phyloP scores from a whole-genome alignment of 2,329 filamentous ascomycete genomes.

The Venturia nashicola region DNA sequence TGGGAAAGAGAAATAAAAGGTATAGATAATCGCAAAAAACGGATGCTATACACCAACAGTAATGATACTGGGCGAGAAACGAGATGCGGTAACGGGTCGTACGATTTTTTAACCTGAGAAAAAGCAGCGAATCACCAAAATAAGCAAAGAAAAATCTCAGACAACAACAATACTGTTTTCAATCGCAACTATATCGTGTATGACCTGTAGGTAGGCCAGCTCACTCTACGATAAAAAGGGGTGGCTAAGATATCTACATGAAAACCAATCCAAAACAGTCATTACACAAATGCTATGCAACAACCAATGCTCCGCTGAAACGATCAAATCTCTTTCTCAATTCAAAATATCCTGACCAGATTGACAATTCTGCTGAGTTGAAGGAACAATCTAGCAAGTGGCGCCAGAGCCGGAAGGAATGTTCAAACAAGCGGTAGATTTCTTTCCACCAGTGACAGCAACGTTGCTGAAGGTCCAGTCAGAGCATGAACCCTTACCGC shows the following conservation, averaged over 20 bases:
- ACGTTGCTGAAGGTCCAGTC: constrained; percentile 42
- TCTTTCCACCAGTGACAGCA: constrained; percentile 39
- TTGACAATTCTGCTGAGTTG: background rate
- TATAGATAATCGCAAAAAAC: no score
- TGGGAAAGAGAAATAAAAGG: no score
- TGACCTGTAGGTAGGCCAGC: background rate
- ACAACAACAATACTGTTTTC: background rate
- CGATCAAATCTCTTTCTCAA: background rate
- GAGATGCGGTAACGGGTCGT: no score
- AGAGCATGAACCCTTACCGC: constrained; percentile 38
- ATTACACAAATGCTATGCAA: background rate
- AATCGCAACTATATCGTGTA: background rate
- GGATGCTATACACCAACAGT: no score
- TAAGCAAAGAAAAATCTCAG: background rate
- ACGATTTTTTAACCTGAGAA: no score
- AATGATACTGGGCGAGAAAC: no score
- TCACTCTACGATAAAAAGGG: background rate
- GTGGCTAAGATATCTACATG: background rate
- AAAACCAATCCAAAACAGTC: background rate
- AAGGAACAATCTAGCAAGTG: background rate
- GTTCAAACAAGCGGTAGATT: background rate
- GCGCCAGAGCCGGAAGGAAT: constrained; percentile 1
- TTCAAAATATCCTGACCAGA: background rate
- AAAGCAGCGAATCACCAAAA: no score
- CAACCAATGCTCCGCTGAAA: background rate